Evolutionary conservation across 352 stramenopile genomes (phyloP).

Genomic region (Pythium rishiriense): DNA sequence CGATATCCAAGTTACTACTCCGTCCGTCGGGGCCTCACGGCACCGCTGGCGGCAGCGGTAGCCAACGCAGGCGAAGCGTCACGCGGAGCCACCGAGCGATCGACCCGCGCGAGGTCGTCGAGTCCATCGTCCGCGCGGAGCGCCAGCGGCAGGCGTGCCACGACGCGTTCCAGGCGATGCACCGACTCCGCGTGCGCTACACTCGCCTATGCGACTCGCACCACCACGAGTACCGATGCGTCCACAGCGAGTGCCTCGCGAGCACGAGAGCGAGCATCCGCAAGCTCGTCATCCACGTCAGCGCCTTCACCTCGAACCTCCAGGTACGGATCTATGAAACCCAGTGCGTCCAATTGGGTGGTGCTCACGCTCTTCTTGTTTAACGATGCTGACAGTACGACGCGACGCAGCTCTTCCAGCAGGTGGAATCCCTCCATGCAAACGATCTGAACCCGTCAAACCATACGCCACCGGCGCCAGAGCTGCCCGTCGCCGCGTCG

Average conservation of each 20-base stretch:
- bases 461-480: background rate
- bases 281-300: slow-evolving; percentile 35
- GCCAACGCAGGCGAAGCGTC: background rate
- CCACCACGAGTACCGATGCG: slow-evolving; percentile 28
- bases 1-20: slow-evolving; percentile 20
- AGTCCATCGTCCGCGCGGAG: slow-evolving; percentile 13
- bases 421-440: slow-evolving; percentile 20
- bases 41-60: background rate
- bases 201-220: slow-evolving; percentile 25
- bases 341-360: too few relatives aligned
- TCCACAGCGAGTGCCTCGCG: slow-evolving; percentile 27
- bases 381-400: slow-evolving; percentile 27
- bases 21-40: background rate
- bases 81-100: background rate
- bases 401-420: slow-evolving; percentile 31
- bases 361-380: background rate
- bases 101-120: background rate
- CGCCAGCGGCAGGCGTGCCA: slow-evolving; percentile 18
- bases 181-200: slow-evolving; percentile 21
- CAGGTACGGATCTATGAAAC: slow-evolving; percentile 24
- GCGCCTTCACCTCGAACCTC: slow-evolving; percentile 35
- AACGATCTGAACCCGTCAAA: background rate
- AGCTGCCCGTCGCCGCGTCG: background rate
- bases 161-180: slow-evolving; percentile 21
- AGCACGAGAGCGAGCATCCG: slow-evolving; percentile 29